phyloP scores from a whole-genome alignment of 441 rosid genomes.

The Adansonia rubrostipa region DNA sequence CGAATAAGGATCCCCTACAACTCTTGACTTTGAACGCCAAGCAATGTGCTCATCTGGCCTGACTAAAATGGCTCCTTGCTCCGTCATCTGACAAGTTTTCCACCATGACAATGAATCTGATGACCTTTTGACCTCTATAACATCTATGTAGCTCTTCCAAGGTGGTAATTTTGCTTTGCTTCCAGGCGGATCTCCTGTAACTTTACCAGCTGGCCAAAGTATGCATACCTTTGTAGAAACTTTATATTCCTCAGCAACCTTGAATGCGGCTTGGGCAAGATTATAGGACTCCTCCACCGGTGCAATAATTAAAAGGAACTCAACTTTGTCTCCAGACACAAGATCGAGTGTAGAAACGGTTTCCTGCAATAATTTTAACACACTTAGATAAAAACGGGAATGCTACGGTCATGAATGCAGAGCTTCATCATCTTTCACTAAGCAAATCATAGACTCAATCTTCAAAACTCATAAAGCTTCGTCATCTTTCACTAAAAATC shows the following conservation, averaged over 20 bases:
- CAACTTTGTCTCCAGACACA: constrained; percentile 61
- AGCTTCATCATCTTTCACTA: too few relatives aligned
- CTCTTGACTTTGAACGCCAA: constrained; percentile 64
- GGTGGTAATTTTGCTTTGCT: constrained; percentile 58
- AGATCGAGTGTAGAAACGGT: constrained; percentile 74
- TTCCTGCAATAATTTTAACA: constrained; percentile 38
- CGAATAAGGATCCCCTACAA: constrained; percentile 41
- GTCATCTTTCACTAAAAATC: not conserved
- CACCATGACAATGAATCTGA: constrained; percentile 66
- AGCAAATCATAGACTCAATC: not conserved
- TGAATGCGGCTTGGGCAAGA: constrained; percentile 51
- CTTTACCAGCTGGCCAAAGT: constrained; percentile 54
- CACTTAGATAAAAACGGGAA: not conserved
- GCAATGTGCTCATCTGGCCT: constrained; percentile 89
- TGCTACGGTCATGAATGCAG: not conserved
- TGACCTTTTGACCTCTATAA: constrained; percentile 52
- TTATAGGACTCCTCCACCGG: constrained; percentile 60
- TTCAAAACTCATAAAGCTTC: constrained; percentile 2
- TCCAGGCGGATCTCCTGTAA: constrained; percentile 31
- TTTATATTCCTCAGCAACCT: constrained; percentile 50
- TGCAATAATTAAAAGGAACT: constrained; percentile 81
- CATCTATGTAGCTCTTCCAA: constrained; percentile 60
- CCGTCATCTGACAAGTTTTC: constrained; percentile 71
- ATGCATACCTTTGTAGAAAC: constrained; percentile 51
- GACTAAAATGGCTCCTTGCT: constrained; percentile 70